phyloP scores from a whole-genome alignment of 176 grass and related monocot genomes.

The Panicum miliaceum region DNA sequence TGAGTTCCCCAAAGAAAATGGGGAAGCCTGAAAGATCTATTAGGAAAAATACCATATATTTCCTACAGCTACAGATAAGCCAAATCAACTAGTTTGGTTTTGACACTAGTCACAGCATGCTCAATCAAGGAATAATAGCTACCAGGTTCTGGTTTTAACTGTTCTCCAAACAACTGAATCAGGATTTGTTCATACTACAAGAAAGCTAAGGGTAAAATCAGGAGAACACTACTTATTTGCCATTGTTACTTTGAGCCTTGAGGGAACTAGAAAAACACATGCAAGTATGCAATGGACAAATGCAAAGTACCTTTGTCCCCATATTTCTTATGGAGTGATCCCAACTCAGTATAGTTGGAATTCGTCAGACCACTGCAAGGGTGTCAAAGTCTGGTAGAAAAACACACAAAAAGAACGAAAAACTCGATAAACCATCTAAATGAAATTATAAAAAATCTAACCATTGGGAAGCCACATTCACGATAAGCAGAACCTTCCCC shows the following conservation, averaged over 20 bases:
- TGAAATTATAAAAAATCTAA: slow-evolving; percentile 15
- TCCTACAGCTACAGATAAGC: neutral
- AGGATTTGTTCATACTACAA: slow-evolving; percentile 6
- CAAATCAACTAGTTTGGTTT: neutral
- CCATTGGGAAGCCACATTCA: slow-evolving; percentile 77
- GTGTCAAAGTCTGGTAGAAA: slow-evolving; percentile 9
- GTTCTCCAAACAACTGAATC: neutral
- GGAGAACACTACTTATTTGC: neutral
- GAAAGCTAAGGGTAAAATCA: neutral
- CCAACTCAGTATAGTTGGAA: slow-evolving; percentile 59
- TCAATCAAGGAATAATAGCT: neutral
- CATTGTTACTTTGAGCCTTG: slow-evolving; percentile 8
- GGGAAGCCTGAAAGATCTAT: neutral
- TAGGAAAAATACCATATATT: neutral
- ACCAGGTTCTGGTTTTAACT: neutral
- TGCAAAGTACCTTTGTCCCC: slow-evolving; percentile 37
- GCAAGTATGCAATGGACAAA: neutral
- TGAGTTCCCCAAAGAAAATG: neutral
- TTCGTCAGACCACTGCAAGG: slow-evolving; percentile 64
- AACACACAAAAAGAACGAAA: neutral
- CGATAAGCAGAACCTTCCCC: slow-evolving; percentile 67
- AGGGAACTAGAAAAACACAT: neutral
- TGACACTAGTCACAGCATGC: neutral
- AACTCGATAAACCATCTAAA: neutral
- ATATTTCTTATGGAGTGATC: slow-evolving; percentile 61